phyloP scores from a whole-genome alignment of 139 green algal genomes.

The Volvox reticuliferus region DNA sequence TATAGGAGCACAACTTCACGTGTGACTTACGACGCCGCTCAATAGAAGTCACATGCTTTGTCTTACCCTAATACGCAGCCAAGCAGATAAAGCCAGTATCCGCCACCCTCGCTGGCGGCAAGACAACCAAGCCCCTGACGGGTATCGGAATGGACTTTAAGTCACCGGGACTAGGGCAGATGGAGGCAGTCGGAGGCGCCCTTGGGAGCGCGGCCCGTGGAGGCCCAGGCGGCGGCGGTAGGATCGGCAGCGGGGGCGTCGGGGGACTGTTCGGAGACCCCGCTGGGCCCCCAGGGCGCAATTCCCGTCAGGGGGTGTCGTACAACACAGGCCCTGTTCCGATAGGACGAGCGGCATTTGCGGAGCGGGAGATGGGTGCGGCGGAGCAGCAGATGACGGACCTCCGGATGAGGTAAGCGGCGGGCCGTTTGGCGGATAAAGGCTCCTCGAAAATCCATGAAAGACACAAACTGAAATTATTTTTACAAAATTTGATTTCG shows the following conservation, averaged over 20 bases:
- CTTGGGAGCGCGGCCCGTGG: background rate
- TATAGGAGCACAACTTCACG: no score
- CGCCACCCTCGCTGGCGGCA: constrained; percentile 29
- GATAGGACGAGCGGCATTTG: constrained; percentile 7
- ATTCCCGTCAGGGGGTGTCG: background rate
- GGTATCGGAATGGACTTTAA: constrained; percentile 43
- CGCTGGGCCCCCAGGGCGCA: background rate
- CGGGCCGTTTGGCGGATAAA: no score
- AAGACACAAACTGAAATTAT: no score
- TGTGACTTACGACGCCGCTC: no score
- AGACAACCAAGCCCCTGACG: constrained; percentile 2
- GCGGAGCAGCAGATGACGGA: background rate
- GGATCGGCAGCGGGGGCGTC: background rate
- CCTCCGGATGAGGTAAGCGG: background rate
- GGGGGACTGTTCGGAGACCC: constrained; percentile 1
- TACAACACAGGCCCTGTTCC: constrained; percentile 31
- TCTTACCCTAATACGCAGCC: background rate
- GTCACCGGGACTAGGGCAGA: constrained; percentile 8
- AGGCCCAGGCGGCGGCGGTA: background rate
- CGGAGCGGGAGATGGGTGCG: background rate
- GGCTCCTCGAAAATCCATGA: no score
- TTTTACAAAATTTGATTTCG: no score
- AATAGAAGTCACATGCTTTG: no score
- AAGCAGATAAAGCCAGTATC: background rate
- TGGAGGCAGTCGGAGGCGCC: background rate